phyloP scores from a whole-genome alignment of 208 protist genomes.

The Leishmania arabica region DNA sequence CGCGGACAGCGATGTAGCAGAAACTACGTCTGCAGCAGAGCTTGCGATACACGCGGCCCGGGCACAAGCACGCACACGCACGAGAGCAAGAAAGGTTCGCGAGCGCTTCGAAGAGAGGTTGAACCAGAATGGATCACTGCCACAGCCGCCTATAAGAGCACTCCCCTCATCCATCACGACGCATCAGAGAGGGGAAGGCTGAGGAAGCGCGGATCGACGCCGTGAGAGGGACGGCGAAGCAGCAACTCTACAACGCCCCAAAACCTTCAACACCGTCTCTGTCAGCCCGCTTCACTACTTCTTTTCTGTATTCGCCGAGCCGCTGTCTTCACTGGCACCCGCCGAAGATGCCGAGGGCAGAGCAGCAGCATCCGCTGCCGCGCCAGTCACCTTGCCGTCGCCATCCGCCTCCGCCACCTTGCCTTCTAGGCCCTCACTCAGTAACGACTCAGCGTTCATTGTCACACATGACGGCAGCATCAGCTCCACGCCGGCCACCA shows the following conservation, averaged over 20 bases:
- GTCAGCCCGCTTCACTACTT: background rate
- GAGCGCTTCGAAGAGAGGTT: background rate
- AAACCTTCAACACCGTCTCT: background rate
- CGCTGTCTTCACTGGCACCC: background rate
- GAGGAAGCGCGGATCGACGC: background rate
- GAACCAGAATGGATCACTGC: background rate
- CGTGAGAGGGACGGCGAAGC: background rate
- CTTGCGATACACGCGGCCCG: background rate
- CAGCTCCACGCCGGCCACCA: slow-evolving; percentile 51
- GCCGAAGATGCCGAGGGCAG: background rate
- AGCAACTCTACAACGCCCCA: background rate
- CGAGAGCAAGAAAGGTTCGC: background rate
- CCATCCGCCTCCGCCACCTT: slow-evolving; percentile 24
- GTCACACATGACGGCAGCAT: slow-evolving; percentile 70
- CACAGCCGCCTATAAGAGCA: background rate
- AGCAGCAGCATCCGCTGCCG: background rate
- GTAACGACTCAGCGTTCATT: slow-evolving; percentile 57
- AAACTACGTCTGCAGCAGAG: background rate
- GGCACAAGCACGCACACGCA: background rate
- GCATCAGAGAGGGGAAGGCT: no score
- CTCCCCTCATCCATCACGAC: background rate
- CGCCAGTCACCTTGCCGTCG: background rate
- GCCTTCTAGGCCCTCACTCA: slow-evolving; percentile 36
- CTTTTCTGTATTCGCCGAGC: background rate
- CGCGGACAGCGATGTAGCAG: background rate